phyloP scores from a whole-genome alignment of 768 basidiomycete species.

The Russula sp. region DNA sequence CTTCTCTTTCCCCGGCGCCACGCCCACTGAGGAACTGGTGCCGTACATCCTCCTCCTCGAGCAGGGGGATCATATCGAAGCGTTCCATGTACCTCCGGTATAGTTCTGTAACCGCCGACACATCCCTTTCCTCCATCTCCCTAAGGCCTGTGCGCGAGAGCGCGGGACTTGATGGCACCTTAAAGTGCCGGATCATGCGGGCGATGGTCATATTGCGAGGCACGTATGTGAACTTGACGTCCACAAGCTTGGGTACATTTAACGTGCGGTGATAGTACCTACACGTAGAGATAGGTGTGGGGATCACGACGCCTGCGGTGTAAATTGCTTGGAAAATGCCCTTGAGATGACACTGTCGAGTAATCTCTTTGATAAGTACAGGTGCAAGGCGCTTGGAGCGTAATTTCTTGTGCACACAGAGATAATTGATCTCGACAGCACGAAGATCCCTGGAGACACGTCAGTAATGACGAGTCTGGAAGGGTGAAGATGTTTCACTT shows the following conservation, averaged over 20 bases:
- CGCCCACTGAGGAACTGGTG: slow-evolving; percentile 88
- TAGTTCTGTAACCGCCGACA: slow-evolving; percentile 63
- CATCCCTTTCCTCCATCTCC: slow-evolving; percentile 81
- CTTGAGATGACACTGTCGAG: slow-evolving; percentile 81
- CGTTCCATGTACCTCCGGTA: slow-evolving; percentile 74
- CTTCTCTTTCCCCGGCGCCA: slow-evolving; percentile 51
- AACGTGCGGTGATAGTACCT: slow-evolving; percentile 91
- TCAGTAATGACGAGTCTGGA: slow-evolving; percentile 8
- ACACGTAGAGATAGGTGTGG: slow-evolving; percentile 87
- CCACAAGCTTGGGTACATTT: slow-evolving; percentile 88
- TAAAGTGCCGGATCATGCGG: slow-evolving; percentile 76
- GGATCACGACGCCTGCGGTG: slow-evolving; percentile 88
- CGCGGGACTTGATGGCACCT: slow-evolving; percentile 47
- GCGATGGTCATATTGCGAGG: slow-evolving; percentile 86
- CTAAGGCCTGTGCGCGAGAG: slow-evolving; percentile 57
- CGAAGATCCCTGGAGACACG: slow-evolving; percentile 48
- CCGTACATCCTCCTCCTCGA: slow-evolving; percentile 68
- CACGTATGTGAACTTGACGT: slow-evolving; percentile 82
- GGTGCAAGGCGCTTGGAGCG: slow-evolving; percentile 93
- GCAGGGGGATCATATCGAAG: slow-evolving; percentile 76
- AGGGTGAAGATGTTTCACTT: slow-evolving; percentile 47
- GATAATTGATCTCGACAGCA: slow-evolving; percentile 92
- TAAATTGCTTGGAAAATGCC: slow-evolving; percentile 97
- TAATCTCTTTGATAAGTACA: slow-evolving; percentile 96
- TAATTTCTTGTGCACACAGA: slow-evolving; percentile 96